phyloP scores from a whole-genome alignment of 331 rosid species.

The Quercus lobata region DNA sequence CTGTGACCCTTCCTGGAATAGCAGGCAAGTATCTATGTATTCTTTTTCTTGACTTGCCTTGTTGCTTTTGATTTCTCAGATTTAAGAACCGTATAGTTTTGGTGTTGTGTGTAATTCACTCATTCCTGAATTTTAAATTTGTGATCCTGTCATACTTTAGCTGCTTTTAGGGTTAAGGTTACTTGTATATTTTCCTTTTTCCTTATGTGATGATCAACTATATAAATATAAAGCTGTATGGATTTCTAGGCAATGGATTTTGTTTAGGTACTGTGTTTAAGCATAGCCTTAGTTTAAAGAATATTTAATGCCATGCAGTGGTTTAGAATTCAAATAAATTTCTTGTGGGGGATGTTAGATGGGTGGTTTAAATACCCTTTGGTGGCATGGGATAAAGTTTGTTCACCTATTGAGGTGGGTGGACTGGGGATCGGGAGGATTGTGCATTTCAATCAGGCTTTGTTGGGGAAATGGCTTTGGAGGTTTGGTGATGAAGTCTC shows the following conservation, averaged over 20 bases:
- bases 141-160: background rate
- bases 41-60: conserved; percentile 9
- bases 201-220: background rate
- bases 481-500: too few relatives aligned
- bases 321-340: too few relatives aligned
- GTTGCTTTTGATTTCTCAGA: conserved; percentile 1
- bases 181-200: background rate
- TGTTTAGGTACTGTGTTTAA: background rate
- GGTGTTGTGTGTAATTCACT: background rate
- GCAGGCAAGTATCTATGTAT: conserved; percentile 49
- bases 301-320: background rate
- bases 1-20: conserved; percentile 83
- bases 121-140: background rate
- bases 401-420: too few relatives aligned
- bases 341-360: too few relatives aligned
- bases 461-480: too few relatives aligned
- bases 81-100: background rate
- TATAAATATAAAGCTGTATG: background rate
- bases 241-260: background rate
- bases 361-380: too few relatives aligned
- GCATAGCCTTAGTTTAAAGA: background rate
- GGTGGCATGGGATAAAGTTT: too few relatives aligned
- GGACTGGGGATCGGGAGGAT: too few relatives aligned
- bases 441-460: too few relatives aligned
- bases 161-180: background rate